A percentile compares a stretch with the other conserved stretches of the same genome.
Conservation (phyloP, 306 rosid species). For the Leucaena leucocephala region DNA sequence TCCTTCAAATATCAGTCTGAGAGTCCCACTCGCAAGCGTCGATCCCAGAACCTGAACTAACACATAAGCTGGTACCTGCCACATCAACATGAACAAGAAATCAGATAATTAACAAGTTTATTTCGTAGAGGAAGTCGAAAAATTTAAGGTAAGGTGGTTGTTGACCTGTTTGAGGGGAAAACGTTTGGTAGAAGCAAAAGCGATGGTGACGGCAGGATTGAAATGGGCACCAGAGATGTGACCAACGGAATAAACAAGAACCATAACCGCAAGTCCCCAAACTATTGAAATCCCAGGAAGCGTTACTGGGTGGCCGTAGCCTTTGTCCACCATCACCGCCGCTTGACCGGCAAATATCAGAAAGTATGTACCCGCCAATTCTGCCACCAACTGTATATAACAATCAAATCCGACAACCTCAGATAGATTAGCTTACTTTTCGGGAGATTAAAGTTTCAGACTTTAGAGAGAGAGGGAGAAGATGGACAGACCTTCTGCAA, state of each 20-base stretch:
- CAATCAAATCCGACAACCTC: background rate
- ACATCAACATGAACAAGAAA: background rate
- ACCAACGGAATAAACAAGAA: conserved; percentile 73
- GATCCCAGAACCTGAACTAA: conserved; percentile 67
- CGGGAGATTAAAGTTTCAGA: background rate
- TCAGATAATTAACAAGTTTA: background rate
- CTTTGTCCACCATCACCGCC: conserved; percentile 63
- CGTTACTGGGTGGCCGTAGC: conserved; percentile 47
- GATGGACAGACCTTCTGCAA: conserved; percentile 65
- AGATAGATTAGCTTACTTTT: background rate
- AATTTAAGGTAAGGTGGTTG: conserved; percentile 9
- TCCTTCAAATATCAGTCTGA: conserved; percentile 58
- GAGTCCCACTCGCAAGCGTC: conserved; percentile 78
- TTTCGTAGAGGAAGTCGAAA: background rate
- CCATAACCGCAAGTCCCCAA: conserved; percentile 80
- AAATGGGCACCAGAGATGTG: conserved; percentile 95
- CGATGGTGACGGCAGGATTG: conserved; percentile 90
- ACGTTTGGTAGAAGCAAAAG: conserved; percentile 67
- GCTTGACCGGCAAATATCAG: conserved; percentile 82
- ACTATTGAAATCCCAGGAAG: conserved; percentile 65
- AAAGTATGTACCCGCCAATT: conserved; percentile 77
- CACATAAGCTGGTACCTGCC: conserved; percentile 73
- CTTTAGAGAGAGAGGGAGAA: background rate
- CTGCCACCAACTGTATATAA: conserved; percentile 65
- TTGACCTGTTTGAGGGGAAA: conserved; percentile 73